phyloP scores from a whole-genome alignment of 225 moss, liverwort and hornwort species.

The Bryoerythrophyllum caledonicum region DNA sequence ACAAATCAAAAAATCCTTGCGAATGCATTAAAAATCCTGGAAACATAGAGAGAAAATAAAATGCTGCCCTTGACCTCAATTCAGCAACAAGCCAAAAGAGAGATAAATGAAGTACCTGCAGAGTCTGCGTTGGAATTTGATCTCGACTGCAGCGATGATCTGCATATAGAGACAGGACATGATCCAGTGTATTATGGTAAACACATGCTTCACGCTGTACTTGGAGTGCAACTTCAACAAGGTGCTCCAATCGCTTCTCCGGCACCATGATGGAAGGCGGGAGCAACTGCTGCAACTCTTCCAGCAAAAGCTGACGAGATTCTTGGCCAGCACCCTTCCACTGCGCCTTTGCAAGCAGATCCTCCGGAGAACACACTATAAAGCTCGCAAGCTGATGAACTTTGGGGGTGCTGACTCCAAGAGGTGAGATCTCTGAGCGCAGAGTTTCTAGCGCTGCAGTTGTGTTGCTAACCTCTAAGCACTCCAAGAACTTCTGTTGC shows the following conservation, averaged over 20 bases:
- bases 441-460: conserved; percentile 78
- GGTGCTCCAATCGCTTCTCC: conserved; percentile 93
- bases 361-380: conserved; percentile 84
- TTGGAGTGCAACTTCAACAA: conserved; percentile 94
- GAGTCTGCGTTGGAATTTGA: conserved; percentile 89
- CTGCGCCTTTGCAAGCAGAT: conserved; percentile 81
- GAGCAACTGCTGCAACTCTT: conserved; percentile 90
- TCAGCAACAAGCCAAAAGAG: conserved; percentile 15
- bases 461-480: conserved; percentile 73
- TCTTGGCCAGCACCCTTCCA: conserved; percentile 89
- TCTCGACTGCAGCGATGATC: conserved; percentile 98
- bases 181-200: conserved; percentile 93
- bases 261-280: conserved; percentile 99
- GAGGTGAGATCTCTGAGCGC: conserved; percentile 94
- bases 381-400: conserved; percentile 94
- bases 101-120: conserved; percentile 64
- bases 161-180: conserved; percentile 87
- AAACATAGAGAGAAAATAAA: conserved; percentile 4
- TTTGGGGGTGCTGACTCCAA: conserved; percentile 81
- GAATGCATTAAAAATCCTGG: not conserved
- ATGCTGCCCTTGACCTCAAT: conserved; percentile 1
- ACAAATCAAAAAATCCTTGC: not conserved
- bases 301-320: conserved; percentile 77
- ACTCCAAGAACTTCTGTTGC: conserved; percentile 98
- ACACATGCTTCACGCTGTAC: conserved; percentile 93